These are phyloP conservation scores for Phlyctochytrium planicorne DNA, from an alignment of 192 early-diverging fungal genomes.

Conservation along the genomic window DNA sequence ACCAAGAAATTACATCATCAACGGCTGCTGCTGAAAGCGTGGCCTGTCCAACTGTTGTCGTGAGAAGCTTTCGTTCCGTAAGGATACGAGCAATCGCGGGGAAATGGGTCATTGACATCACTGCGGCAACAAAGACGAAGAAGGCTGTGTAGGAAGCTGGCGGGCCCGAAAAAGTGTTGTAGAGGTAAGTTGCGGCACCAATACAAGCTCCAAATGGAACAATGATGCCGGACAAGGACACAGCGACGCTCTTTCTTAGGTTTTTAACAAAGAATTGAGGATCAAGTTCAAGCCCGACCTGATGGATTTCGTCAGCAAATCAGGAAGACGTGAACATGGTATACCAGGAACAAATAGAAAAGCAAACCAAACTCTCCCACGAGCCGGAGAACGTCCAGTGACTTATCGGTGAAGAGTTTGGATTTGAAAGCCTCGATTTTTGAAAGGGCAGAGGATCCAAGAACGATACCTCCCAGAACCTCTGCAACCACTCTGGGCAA, in stretches of 20 bases:
- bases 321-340: not conserved
- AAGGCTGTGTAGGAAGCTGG: slow-evolving; percentile 50
- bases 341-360: slow-evolving; percentile 76
- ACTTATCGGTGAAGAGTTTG: slow-evolving; percentile 67
- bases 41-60: slow-evolving; percentile 71
- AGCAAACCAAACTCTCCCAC: slow-evolving; percentile 79
- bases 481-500: slow-evolving; percentile 86
- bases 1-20: slow-evolving; percentile 89
- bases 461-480: slow-evolving; percentile 65
- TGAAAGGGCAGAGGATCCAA: slow-evolving; percentile 85
- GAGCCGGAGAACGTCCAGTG: slow-evolving; percentile 66
- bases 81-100: slow-evolving; percentile 94
- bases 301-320: not conserved
- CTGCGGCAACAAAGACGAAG: slow-evolving; percentile 87
- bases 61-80: slow-evolving; percentile 81
- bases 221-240: slow-evolving; percentile 78
- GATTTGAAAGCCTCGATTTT: slow-evolving; percentile 63
- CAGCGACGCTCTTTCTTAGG: slow-evolving; percentile 33
- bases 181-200: slow-evolving; percentile 59
- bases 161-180: slow-evolving; percentile 32
- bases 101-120: slow-evolving; percentile 92
- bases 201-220: slow-evolving; percentile 79
- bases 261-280: slow-evolving; percentile 26
- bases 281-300: slow-evolving; percentile 44
- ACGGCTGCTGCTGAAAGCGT: slow-evolving; percentile 82